Evolutionary conservation across 768 basidiomycete species (phyloP).

Genomic region (Mycena sanguinolenta): DNA sequence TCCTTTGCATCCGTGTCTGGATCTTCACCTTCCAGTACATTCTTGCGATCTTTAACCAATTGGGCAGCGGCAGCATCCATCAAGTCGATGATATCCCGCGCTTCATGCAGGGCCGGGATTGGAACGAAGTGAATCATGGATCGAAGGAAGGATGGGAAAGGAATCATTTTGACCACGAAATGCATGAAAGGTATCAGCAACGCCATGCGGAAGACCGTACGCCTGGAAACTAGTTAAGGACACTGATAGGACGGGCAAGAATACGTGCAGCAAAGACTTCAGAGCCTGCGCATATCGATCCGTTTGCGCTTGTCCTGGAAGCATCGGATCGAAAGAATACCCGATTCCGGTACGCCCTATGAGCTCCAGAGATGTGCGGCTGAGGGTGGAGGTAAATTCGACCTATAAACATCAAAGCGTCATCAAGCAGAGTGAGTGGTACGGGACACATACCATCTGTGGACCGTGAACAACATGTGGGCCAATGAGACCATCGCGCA

Average conservation of each 20-base stretch:
- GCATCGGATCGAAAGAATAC: constrained; percentile 11
- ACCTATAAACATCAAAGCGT: not conserved
- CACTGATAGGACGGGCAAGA: too few species aligned
- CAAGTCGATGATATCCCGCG: constrained; percentile 4
- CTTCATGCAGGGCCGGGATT: not conserved
- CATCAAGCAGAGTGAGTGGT: not conserved
- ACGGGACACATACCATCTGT: not conserved
- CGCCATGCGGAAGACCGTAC: not conserved
- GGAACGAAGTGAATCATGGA: not conserved
- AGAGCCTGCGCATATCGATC: constrained; percentile 2
- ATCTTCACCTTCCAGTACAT: not conserved
- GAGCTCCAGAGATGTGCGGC: not conserved
- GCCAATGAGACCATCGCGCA: not conserved
- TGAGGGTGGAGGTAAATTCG: not conserved
- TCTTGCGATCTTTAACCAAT: not conserved
- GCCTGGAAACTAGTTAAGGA: not conserved
- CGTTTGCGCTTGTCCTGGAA: not conserved
- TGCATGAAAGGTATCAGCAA: not conserved
- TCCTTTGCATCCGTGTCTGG: constrained; percentile 4
- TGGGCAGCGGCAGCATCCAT: not conserved
- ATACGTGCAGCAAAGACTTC: too few species aligned
- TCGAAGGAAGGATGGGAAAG: not conserved
- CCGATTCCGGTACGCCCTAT: constrained; percentile 8
- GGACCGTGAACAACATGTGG: not conserved
- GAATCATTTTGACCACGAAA: not conserved